Base-by-base conservation (phyloP, 768 basidiomycete genomes). In the Leccinum longicurvipes region DNA sequence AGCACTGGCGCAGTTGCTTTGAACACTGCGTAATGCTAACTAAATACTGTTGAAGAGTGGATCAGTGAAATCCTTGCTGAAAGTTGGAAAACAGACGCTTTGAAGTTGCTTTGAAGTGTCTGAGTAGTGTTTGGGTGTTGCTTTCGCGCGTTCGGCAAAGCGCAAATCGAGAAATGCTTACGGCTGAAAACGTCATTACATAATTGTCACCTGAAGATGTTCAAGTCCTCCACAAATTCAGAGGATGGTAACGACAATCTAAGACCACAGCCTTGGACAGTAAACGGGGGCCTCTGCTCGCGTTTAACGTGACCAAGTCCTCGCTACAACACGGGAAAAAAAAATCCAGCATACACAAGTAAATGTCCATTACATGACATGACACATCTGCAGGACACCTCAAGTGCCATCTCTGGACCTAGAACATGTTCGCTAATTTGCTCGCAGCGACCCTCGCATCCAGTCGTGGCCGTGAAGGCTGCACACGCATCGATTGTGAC, bases 371-470 rank as follows among this genome's bases (percentile, higher is more conserved):
- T 45, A 47, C 29, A 64, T 45, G 17, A 17, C 49, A 52, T 23
- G 17, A 51, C 53, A 54, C 47, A 51, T 46, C 48, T 21, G 24
- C 48, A 39, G 46, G 21, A n/a, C 48, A 50, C 41, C 3, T 14
- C 34, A 44, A 32, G 17, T 15, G 6, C n/a, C 44, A 28, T 53
- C 45, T 53, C 31, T 45, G 17, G n/a, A 48, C 31, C 67, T 74
- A 91, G 67, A 91, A 90, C 86, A 91, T 88, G 66, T 93, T 95
- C 7, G 91, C 92, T 54, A 94, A 79, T 70, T 93, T 94, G 68
- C 90, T 90, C 19, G 91, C 92, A 14, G 91, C 91, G 65, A 91
- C 86, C 64, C 87, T 78, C 10, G 93, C 86, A 68, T 97, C 94
- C 63, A 96, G 70, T 64, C 87, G 77, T 44, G 86, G 83, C 61